Percentiles rank a stretch among this genome's conserved stretches.
These are phyloP conservation scores for Gonium pectorale DNA, from an alignment of 139 green algal genomes.

Conservation along the genomic window DNA sequence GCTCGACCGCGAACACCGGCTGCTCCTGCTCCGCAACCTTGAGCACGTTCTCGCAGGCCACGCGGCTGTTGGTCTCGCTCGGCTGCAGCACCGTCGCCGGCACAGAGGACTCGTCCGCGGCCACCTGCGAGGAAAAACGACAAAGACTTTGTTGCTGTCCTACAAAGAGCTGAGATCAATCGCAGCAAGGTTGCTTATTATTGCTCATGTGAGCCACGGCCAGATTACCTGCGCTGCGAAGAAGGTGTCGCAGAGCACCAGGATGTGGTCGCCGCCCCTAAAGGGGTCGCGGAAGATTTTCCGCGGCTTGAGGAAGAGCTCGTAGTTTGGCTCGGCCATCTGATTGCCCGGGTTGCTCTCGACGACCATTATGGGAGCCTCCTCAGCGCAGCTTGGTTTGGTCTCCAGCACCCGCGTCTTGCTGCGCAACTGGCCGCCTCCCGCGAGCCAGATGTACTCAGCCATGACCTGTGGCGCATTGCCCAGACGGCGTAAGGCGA, in stretches of 20 bases:
- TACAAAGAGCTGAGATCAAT: too few species aligned
- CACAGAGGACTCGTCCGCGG: neutral
- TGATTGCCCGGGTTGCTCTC: constrained; percentile 39
- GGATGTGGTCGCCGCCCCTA: constrained; percentile 73
- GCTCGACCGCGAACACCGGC: constrained; percentile 74
- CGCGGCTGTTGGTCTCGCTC: constrained; percentile 71
- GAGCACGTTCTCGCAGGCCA: constrained; percentile 54
- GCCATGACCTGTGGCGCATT: constrained; percentile 54
- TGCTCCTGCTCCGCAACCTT: constrained; percentile 28
- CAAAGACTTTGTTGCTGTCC: neutral
- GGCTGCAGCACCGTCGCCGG: constrained; percentile 44
- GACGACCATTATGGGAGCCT: constrained; percentile 46
- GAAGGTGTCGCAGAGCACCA: constrained; percentile 83
- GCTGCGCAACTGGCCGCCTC: constrained; percentile 57
- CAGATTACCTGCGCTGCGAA: constrained; percentile 33
- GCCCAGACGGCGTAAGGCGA: too few species aligned
- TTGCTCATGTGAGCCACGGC: neutral
- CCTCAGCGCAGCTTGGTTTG: constrained; percentile 40
- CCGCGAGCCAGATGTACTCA: constrained; percentile 75
- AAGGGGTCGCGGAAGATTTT: constrained; percentile 78
- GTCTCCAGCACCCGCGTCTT: constrained; percentile 51
- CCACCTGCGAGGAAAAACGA: constrained; percentile 19
- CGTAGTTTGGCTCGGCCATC: constrained; percentile 40
- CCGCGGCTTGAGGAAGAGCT: constrained; percentile 71
- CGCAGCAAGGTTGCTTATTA: neutral